Evolutionary conservation across 805 yeast species (phyloP).

Genomic region (Ogataea wickerhamii): DNA sequence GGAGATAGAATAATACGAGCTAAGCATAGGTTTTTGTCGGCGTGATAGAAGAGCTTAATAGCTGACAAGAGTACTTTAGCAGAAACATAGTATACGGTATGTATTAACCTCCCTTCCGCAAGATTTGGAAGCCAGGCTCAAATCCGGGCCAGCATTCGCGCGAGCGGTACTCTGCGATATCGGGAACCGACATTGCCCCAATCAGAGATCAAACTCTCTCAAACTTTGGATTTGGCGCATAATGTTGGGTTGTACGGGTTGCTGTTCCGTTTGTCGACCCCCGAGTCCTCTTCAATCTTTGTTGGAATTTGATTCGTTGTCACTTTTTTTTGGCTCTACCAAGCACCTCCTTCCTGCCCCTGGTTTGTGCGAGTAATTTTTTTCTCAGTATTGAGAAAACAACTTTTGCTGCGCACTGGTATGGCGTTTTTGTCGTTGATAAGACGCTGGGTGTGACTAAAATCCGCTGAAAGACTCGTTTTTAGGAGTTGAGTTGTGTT

Average conservation of each 20-base stretch:
- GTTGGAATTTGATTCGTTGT: conserved; percentile 21
- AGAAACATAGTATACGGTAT: conserved; percentile 1
- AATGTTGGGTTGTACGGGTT: too few species aligned
- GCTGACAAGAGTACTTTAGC: not conserved
- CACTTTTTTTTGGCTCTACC: conserved; percentile 14
- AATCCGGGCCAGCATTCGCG: not conserved
- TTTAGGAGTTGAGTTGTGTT: too few species aligned
- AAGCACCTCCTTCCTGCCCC: conserved; percentile 1
- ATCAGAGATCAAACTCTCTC: too few species aligned
- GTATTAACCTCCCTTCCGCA: not conserved
- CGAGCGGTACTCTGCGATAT: not conserved
- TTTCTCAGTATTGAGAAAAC: conserved; percentile 4
- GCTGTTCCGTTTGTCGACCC: too few species aligned
- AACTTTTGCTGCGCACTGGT: not conserved
- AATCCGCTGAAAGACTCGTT: too few species aligned
- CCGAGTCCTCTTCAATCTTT: conserved; percentile 3
- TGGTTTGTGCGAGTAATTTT: conserved; percentile 6
- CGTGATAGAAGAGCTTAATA: conserved; percentile 1
- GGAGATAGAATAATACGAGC: not conserved
- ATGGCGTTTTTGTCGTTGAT: not conserved
- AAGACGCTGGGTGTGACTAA: too few species aligned
- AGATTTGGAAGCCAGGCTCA: conserved; percentile 1
- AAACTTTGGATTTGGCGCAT: too few species aligned
- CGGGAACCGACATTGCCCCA: too few species aligned
- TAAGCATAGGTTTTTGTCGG: conserved; percentile 1